Evolutionary conservation across 2,329 filamentous ascomycete species (phyloP).

Genomic region (Fusarium lateritium): DNA sequence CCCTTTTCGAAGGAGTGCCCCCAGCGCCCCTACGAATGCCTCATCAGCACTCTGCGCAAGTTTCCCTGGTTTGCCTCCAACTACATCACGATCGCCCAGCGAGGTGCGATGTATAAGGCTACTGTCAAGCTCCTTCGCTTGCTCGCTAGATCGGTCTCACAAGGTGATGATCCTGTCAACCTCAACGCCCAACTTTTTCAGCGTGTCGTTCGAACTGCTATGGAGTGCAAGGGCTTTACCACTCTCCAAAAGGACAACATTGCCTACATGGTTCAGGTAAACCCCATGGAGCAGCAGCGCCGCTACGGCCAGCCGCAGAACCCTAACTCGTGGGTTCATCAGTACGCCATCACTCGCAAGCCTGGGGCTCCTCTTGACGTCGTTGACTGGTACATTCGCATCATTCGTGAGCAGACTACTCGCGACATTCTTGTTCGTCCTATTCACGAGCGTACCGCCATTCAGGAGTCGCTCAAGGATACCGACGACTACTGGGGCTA

Average conservation of each 20-base stretch:
- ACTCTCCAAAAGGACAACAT: slow-evolving; percentile 74
- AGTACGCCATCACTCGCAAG: slow-evolving; percentile 67
- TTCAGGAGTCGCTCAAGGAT: slow-evolving; percentile 52
- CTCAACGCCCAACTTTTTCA: slow-evolving; percentile 68
- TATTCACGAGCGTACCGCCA: slow-evolving; percentile 58
- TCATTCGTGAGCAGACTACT: slow-evolving; percentile 68
- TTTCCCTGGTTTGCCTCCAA: slow-evolving; percentile 74
- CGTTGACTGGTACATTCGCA: slow-evolving; percentile 70
- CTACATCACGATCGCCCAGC: slow-evolving; percentile 70
- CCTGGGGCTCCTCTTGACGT: slow-evolving; percentile 65
- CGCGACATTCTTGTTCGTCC: slow-evolving; percentile 57
- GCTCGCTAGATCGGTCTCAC: slow-evolving; percentile 60
- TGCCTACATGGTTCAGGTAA: slow-evolving; percentile 58
- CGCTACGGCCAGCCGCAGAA: slow-evolving; percentile 64
- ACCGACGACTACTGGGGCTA: slow-evolving; percentile 67
- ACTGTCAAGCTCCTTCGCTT: slow-evolving; percentile 64
- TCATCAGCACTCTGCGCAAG: slow-evolving; percentile 75
- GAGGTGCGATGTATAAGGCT: slow-evolving; percentile 66
- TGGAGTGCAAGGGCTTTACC: slow-evolving; percentile 74
- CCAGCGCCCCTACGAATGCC: slow-evolving; percentile 75
- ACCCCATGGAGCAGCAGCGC: slow-evolving; percentile 53
- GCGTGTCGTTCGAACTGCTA: slow-evolving; percentile 66
- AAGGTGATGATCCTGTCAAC: slow-evolving; percentile 58
- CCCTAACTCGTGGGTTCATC: slow-evolving; percentile 65
- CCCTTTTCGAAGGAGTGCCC: slow-evolving; percentile 73